Conservation (phyloP, 345 rosid species). For the Syzygium aqueum region DNA sequence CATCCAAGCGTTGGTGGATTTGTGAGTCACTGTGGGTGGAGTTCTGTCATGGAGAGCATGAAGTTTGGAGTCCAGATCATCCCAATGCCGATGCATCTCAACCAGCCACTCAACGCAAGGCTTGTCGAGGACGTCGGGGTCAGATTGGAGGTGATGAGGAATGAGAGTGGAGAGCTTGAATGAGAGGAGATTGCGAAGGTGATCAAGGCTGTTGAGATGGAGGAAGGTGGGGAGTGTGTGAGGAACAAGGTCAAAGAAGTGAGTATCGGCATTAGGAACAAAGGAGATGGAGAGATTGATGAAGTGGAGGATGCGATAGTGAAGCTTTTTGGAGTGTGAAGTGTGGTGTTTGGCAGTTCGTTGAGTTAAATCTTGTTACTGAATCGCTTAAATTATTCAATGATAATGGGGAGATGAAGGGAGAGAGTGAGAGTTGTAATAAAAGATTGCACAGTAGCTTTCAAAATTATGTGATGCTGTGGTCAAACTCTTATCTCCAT, state of each 20-base stretch:
- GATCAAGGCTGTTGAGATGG: slow-evolving; percentile 3
- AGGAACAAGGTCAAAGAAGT: slow-evolving; percentile 3
- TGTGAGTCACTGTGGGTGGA: slow-evolving; percentile 27
- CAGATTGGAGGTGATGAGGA: slow-evolving; percentile 8
- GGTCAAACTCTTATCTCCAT: too few species aligned
- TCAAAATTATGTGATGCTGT: too few species aligned
- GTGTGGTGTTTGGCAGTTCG: not conserved
- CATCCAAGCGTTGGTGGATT: slow-evolving; percentile 18
- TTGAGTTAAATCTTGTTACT: not conserved
- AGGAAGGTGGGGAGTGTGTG: not conserved
- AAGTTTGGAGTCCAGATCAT: slow-evolving; percentile 13
- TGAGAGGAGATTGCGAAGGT: slow-evolving; percentile 9
- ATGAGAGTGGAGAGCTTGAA: not conserved
- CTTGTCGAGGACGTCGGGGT: slow-evolving; percentile 5
- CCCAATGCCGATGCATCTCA: slow-evolving; percentile 17
- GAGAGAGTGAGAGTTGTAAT: too few species aligned
- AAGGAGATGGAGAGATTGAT: not conserved
- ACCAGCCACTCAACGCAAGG: slow-evolving; percentile 12
- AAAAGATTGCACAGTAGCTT: too few species aligned
- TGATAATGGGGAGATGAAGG: too few species aligned
- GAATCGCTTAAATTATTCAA: too few species aligned
- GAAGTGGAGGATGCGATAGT: slow-evolving; percentile 1
- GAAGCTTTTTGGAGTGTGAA: not conserved
- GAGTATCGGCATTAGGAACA: not conserved
- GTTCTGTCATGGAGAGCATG: slow-evolving; percentile 21